Evolutionary conservation across 2,329 filamentous ascomycete genomes (phyloP).

Genomic region (Clonostachys sp.): DNA sequence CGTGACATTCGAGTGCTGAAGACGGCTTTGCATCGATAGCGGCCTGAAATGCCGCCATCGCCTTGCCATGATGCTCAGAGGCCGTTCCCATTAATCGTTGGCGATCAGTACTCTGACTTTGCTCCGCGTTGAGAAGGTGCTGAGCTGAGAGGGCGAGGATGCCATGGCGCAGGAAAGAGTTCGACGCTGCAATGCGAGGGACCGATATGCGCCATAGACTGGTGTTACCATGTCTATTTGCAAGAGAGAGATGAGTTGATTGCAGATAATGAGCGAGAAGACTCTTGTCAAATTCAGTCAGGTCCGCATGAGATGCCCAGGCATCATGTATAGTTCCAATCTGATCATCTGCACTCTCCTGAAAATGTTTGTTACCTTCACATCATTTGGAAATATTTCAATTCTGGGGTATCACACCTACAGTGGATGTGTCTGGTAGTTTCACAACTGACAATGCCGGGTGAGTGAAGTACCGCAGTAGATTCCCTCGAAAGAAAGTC

Average conservation of each 20-base stretch:
- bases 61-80: background rate
- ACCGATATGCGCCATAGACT: background rate
- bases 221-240: background rate
- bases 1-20: background rate
- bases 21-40: background rate
- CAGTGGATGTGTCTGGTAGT: background rate
- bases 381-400: too few species aligned
- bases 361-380: too few species aligned
- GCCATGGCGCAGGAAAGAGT: background rate
- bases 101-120: background rate
- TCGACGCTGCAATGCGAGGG: background rate
- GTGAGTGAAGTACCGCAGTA: slow-evolving; percentile 7
- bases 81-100: background rate
- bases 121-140: background rate
- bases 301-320: background rate
- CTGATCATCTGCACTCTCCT: background rate
- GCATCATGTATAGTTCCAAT: background rate
- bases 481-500: slow-evolving; percentile 8
- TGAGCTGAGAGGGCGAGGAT: background rate
- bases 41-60: background rate
- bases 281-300: background rate
- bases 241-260: slow-evolving; percentile 1
- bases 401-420: too few species aligned
- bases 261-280: background rate
- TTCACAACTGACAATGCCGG: background rate